Evolutionary conservation across 768 basidiomycete species (phyloP), one percentile per base, ranked within the genome.

Genomic region (Hygrocybe punicea): DNA sequence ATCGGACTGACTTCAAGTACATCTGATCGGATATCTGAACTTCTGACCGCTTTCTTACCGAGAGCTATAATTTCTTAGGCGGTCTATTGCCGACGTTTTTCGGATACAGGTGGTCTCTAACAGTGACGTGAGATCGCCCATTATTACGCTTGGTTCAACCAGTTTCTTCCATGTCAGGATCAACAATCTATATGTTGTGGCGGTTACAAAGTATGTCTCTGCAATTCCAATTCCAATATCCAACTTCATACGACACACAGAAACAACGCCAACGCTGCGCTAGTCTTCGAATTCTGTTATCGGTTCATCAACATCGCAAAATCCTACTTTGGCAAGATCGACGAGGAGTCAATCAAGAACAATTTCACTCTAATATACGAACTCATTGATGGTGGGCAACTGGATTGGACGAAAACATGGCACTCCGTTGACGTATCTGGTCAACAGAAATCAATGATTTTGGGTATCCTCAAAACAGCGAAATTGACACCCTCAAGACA

Each of bases 341-440:
- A 99, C 67, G 97, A 99, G 70, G 96, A 98, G 71, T 84, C 91
- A 19, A 87, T 99, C 62, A 99, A 98, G 85, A 98, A 96, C 72
- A 99, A 99, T 75, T 99, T 99, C 72, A 94, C 95, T 44, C 77
- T 99, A 50, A 96, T 99, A 45, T 99, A 99, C 65, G 97, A 99
- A 73, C 82, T 99, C 40, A 89, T 98, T 62, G 97, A 99, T 67
- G 96, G 96, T 94, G 59, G 58, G 84, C 69, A 8, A 42, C 23
- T 37, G n/a, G 21, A 52, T n/a, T 6, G 14, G 34, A 36, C 23
- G 34, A 24, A 34, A 8, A 24, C 14, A 10, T 57, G 13, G 19
- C 33, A 25, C 7, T 29, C 14, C 2, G 11, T 46, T 35, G 19
- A 29, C 7, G 34, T n/a, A 42, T 9, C 24, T 34, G 21, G 8